Percentiles rank a stretch among this genome's conserved stretches.
Conservation (phyloP, 2,329 filamentous ascomycete species). For the Claviceps maximensis region DNA sequence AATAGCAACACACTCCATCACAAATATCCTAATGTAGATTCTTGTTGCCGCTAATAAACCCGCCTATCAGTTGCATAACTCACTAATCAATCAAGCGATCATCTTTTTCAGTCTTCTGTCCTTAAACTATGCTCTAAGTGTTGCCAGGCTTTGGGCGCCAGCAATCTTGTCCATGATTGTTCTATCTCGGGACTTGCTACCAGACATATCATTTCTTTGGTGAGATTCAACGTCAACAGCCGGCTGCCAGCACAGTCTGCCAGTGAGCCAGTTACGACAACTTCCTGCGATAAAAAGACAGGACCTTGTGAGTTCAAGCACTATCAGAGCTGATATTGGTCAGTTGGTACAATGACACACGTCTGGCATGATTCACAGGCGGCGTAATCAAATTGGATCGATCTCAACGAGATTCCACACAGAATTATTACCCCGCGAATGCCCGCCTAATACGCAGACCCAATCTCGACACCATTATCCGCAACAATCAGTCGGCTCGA, state of each 20-base stretch:
- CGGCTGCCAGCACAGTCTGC: not conserved
- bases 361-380: conserved; percentile 27
- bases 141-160: not conserved
- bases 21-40: no score
- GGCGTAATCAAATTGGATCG: conserved; percentile 24
- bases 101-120: no score
- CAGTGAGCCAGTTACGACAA: conserved; percentile 23
- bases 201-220: not conserved
- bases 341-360: conserved; percentile 43
- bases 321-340: conserved; percentile 14
- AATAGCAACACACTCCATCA: no score
- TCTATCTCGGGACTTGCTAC: not conserved
- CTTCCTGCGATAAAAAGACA: conserved; percentile 19
- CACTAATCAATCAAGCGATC: no score
- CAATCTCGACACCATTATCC: conserved; percentile 9
- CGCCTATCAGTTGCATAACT: no score
- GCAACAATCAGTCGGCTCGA: conserved; percentile 26
- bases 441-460: conserved; percentile 21
- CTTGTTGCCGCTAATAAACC: no score
- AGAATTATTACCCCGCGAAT: conserved; percentile 29
- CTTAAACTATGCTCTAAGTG: no score
- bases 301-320: conserved; percentile 7
- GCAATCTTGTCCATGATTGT: not conserved
- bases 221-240: not conserved
- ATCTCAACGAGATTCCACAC: conserved; percentile 36